phyloP scores from a whole-genome alignment of 371 early-diverging fungal genomes.

The Chytridiales sp. region DNA sequence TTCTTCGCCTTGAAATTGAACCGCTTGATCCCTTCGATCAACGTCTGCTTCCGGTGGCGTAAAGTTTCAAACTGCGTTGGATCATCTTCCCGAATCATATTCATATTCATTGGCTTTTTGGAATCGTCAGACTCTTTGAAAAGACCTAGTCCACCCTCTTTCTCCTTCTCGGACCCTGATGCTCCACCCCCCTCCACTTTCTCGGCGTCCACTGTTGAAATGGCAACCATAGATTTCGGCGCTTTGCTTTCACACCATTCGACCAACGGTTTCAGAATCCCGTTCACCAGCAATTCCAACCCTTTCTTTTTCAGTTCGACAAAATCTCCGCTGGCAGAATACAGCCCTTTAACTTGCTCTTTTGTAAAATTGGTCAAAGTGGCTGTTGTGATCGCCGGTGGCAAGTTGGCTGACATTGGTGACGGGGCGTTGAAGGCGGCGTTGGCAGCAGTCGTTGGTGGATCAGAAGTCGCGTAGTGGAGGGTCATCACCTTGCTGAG shows the following conservation, averaged over 20 bases:
- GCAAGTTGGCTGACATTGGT: slow-evolving; percentile 9
- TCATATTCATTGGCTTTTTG: no score
- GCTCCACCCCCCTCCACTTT: not conserved
- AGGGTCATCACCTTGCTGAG: slow-evolving; percentile 57
- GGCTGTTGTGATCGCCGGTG: slow-evolving; percentile 47
- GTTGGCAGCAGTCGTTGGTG: slow-evolving; percentile 1
- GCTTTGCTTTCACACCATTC: slow-evolving; percentile 49
- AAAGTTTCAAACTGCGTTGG: slow-evolving; percentile 69
- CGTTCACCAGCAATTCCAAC: slow-evolving; percentile 45
- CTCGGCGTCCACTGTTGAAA: not conserved
- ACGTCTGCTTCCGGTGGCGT: slow-evolving; percentile 74
- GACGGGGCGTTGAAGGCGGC: not conserved
- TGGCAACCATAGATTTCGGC: slow-evolving; percentile 5
- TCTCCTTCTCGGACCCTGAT: slow-evolving; percentile 7
- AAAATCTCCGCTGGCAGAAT: slow-evolving; percentile 45
- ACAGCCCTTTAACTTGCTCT: slow-evolving; percentile 47
- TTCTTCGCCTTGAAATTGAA: slow-evolving; percentile 89
- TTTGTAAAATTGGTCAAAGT: slow-evolving; percentile 41
- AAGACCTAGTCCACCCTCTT: slow-evolving; percentile 13
- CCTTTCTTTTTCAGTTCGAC: slow-evolving; percentile 44
- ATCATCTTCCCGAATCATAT: slow-evolving; percentile 50
- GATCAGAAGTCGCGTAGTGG: slow-evolving; percentile 28
- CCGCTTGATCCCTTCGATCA: slow-evolving; percentile 72
- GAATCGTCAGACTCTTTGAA: slow-evolving; percentile 20
- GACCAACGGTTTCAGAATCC: slow-evolving; percentile 59